A percentile compares a stretch with the other conserved stretches of the same genome.
phyloP scores from a whole-genome alignment of 2,329 filamentous ascomycete genomes.

The Ophiostoma angusticollis region DNA sequence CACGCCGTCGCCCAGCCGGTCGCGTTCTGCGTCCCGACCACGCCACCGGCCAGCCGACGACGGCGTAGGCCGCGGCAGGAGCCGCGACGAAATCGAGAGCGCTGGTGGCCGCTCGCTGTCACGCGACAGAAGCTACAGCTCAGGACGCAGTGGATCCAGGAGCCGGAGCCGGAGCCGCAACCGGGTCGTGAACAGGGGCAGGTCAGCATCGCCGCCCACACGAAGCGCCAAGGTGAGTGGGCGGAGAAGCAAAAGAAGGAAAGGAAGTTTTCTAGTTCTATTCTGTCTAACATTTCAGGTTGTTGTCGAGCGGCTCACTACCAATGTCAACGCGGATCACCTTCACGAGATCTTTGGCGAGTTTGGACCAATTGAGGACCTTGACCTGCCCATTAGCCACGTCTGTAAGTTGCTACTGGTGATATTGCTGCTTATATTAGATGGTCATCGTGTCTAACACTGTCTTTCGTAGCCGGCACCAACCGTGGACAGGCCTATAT shows the following conservation, averaged over 20 bases:
- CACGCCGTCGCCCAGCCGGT: background rate
- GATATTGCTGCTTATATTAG: background rate
- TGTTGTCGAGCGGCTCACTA: conserved; percentile 89
- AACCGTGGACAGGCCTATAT: conserved; percentile 94
- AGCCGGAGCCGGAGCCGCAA: conserved; percentile 21
- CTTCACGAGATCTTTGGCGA: conserved; percentile 82
- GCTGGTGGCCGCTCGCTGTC: too few species aligned
- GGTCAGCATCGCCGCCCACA: conserved; percentile 19
- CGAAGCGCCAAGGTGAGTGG: conserved; percentile 3
- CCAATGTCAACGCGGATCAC: conserved; percentile 83
- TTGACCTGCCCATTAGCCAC: conserved; percentile 83
- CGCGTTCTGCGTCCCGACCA: background rate
- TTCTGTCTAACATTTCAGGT: conserved; percentile 57
- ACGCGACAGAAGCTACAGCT: conserved; percentile 14
- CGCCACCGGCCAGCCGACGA: background rate
- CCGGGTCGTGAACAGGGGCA: conserved; percentile 12
- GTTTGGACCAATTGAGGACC: conserved; percentile 73
- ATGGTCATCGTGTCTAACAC: background rate
- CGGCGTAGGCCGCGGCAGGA: background rate
- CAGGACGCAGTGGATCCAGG: conserved; percentile 14
- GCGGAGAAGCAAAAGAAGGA: too few species aligned
- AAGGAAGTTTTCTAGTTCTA: too few species aligned
- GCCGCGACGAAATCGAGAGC: background rate
- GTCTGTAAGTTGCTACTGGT: conserved; percentile 47
- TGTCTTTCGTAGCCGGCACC: conserved; percentile 39